Base-by-base conservation (phyloP, 2,329 filamentous ascomycete genomes). In the Davidsoniella eucalypti region DNA sequence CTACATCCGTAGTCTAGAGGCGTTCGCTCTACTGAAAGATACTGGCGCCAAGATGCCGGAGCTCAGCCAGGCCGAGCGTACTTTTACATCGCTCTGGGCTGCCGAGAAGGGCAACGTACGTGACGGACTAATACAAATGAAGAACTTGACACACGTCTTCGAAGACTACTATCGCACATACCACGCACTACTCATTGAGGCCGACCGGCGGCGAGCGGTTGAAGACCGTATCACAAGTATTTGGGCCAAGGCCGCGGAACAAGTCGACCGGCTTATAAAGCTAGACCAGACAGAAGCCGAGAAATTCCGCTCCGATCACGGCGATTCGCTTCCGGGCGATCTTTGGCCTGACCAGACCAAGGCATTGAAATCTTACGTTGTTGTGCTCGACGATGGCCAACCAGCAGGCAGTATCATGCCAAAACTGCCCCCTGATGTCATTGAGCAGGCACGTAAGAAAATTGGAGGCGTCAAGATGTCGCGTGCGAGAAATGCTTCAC, bases 121-220 rank as follows among this genome's bases (percentile, higher is more conserved):
- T 36, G 70, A 67, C 14, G 83, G 80, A 57, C 75, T 94, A 39
- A 68, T 73, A 8, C 86, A 94, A 59, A 82, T 96, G 64, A 78
- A 82, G 47, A 76, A 78, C 18, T 75, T 95, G 58, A 73, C 79
- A 9, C 70, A 76, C n/a, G 86, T 95, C 58, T 96, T 95, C 63
- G 83, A 90, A 54, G 80, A 82, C 16, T 98, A 96, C 59, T 72
- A 84, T 17, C 75, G 78, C 48, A 86, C 87, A 0, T 96, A 98
- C 60, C 83, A 87, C 57, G 80, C 82, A 17, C 69, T 98, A 10
- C 73, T 95, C 21, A 72, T 94, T 1, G 92, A 98, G 63, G 82
- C 87, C 5, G 82, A 83, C 48, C 73, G 92, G 21, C 75, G 92
- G 8, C 78, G 77, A 53, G 69, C 73, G 12, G 77, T 85, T 36